Base-by-base conservation (phyloP, 176 grass and related monocot species). In the Alloteropsis semialata region DNA sequence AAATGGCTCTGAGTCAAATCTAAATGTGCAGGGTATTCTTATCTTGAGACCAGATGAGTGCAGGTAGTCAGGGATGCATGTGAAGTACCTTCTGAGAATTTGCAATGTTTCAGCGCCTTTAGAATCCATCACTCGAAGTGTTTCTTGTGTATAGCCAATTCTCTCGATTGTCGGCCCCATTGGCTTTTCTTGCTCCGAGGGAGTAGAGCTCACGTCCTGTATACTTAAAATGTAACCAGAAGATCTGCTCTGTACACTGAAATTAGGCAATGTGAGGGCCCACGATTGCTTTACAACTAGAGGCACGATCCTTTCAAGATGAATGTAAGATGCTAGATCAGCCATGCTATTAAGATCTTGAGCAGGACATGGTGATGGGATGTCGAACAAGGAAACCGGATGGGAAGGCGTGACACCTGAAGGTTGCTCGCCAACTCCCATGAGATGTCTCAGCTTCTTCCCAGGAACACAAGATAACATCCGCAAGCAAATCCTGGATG, bases 381-480 rank as follows among this genome's bases (percentile, higher is more conserved):
- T 77, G 79, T 95, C 85, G 22, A 90, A 95, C 43, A 95, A 81
- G 62, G 95, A 94, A 48, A 71, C 83, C 8, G 89, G 72, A 79
- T 93, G 89, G 66, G 95, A 92, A 29, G 90, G 53, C 2, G 88
- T 59, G 48, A 86, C 82, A 39, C 82, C 84, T 63, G 89, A 89
- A 64, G 91, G 88, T 72, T 95, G 88, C 67, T 91, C 91, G 61
- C 88, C 84, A 57, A 85, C 77, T 85, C 36, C 78, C 63, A 98
- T 70, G 70, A 92, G 69, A 83, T 93, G 89, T 87, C 92, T 98
- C 49, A 98, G 79, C 76, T 93, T 98, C 82, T 91, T 95, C 60
- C 96, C 92, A 54, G 96, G 92, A 88, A 95, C 89, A 87, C 90
- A 95, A 45, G 90, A 83, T 77, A 98, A 86, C 87, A 95, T 88